Evolutionary conservation across 75 land plant species (phyloP).

Genomic region (Cunninghamia lanceolata): DNA sequence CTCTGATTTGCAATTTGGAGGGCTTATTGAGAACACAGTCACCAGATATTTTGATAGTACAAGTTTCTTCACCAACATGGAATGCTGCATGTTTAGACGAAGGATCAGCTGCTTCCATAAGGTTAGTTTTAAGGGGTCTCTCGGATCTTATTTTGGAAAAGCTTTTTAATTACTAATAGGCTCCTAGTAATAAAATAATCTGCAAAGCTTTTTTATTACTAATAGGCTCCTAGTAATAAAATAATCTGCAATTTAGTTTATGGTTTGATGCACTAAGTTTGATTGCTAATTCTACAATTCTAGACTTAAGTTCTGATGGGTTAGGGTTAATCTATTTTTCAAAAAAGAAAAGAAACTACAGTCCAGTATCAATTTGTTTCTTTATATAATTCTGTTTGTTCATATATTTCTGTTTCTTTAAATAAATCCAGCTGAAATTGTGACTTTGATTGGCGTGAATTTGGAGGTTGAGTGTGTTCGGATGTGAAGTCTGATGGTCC

Average conservation of each 20-base stretch:
- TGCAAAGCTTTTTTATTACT: background rate
- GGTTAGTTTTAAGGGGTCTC: background rate
- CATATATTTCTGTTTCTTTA: background rate
- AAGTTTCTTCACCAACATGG: background rate
- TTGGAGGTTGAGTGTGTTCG: background rate
- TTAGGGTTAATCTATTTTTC: background rate
- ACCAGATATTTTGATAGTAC: background rate
- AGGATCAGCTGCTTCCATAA: constrained; percentile 1
- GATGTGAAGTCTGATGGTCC: no score
- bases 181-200: background rate
- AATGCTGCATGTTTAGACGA: constrained; percentile 5
- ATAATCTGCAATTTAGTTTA: constrained; percentile 1
- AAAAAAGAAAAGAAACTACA: background rate
- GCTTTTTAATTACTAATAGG: background rate
- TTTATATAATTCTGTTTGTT: background rate
- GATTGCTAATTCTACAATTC: background rate
- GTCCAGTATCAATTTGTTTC: background rate
- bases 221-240: background rate
- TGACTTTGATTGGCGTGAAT: background rate
- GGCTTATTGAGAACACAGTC: background rate
- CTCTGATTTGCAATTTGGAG: constrained; percentile 3
- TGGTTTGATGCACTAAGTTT: background rate
- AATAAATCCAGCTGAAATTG: background rate
- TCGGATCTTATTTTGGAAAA: background rate
- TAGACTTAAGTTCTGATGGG: background rate